Evolutionary conservation across 768 basidiomycete genomes (phyloP), one percentile per base, ranked within the genome.

Genomic region (Gyrodon lividus): DNA sequence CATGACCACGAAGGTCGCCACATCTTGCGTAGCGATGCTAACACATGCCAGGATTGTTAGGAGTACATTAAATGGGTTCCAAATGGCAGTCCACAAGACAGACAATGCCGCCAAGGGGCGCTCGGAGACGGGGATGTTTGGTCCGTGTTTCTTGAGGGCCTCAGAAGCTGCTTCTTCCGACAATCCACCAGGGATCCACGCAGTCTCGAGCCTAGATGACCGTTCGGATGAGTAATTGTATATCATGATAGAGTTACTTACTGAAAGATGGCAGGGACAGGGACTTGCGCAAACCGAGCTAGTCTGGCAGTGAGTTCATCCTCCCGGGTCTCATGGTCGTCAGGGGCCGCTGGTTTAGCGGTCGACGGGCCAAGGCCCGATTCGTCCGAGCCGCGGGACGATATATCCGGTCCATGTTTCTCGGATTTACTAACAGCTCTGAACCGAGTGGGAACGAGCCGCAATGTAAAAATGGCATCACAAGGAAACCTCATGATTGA

Each of bases 1-100:
- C 69, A 70, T 69, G 41, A 70, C 69, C 8, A 56, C 55, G 28
- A 72, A 70, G 2, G 69, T 70, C 6, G 69, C 59, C 13, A 63
- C 24, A 19, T 71, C 70, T 39, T 62, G 9, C 14, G 69, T 70
- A 13, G 64, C 71, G n/a, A 67, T 57, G 33, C 67, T 72, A 34
- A 72, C 45, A 5, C 63, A 0, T 0, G 69, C 69, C 8, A 70
- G 68, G 40, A 68, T 49, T 6, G 59, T 62, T 51, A 70, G 46
- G 34, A 70, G 59, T 12, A 72, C 46, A 5, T 70, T 70, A 59
- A 70, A 70, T 5, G 69, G 68, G 43, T 72, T 71, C 60, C 61
- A 63, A 14, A 72, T n/a, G 13, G 70, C 71, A 26, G 56, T 58
- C 59, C 66, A 69, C 22, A 71, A 48, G 19, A 69, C 47, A n/a